phyloP scores from a whole-genome alignment of 306 rosid genomes.

The Comarum palustre region DNA sequence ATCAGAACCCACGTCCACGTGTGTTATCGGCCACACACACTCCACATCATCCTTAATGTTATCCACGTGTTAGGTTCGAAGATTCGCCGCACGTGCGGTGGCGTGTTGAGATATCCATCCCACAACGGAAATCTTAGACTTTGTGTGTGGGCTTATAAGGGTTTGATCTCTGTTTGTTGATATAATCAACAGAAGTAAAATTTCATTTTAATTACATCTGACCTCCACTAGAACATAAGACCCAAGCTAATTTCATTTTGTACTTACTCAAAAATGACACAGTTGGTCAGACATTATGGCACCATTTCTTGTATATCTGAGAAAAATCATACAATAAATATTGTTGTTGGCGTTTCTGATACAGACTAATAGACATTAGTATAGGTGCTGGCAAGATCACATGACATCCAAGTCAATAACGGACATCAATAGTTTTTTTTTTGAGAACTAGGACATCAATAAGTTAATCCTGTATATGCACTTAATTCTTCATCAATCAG shows the following conservation, averaged over 20 bases:
- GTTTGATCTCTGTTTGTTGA: not conserved
- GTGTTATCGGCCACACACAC: too few relatives aligned
- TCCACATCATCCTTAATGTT: too few relatives aligned
- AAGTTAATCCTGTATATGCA: not conserved
- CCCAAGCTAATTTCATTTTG: not conserved
- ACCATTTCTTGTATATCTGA: not conserved
- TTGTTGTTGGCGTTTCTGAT: not conserved
- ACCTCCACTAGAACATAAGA: not conserved
- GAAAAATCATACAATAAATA: not conserved
- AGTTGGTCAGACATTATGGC: not conserved
- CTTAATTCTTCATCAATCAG: too few relatives aligned
- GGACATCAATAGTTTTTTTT: not conserved
- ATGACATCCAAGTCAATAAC: not conserved
- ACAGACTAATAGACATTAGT: not conserved
- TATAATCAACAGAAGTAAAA: not conserved
- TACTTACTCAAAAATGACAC: not conserved
- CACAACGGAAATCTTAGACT: too few relatives aligned
- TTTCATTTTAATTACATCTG: not conserved
- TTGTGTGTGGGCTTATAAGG: too few relatives aligned
- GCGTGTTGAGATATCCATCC: too few relatives aligned
- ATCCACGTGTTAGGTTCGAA: too few relatives aligned
- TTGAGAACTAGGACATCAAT: not conserved
- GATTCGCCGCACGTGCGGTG: too few relatives aligned
- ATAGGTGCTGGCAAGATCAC: not conserved
- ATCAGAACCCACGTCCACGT: too few relatives aligned